Evolutionary conservation across 352 stramenopile species (phyloP).

Genomic region (Pilasporangium apinafurcum): DNA sequence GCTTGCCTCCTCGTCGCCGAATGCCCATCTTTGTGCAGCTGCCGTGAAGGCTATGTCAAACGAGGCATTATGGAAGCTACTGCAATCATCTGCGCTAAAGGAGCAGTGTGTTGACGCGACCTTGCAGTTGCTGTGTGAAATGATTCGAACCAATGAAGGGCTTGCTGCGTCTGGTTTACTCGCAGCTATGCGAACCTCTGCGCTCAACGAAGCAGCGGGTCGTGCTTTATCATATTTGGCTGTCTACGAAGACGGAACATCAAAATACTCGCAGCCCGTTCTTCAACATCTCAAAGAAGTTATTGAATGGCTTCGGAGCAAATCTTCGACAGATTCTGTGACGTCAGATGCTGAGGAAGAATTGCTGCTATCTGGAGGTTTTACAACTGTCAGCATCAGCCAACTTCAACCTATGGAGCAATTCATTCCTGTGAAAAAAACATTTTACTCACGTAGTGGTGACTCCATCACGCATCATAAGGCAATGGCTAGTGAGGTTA

Average conservation of each 20-base stretch:
- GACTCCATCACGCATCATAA: too few relatives aligned
- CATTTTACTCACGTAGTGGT: not conserved
- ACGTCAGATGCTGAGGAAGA: conserved; percentile 21
- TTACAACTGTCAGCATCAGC: conserved; percentile 17
- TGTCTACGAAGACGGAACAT: too few relatives aligned
- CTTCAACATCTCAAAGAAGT: conserved; percentile 16
- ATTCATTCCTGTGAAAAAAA: not conserved
- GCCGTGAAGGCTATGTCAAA: conserved; percentile 54
- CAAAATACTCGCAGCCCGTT: conserved; percentile 2
- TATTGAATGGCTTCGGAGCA: conserved; percentile 18
- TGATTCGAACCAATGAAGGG: conserved; percentile 30
- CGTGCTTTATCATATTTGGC: too few relatives aligned
- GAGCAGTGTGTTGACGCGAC: conserved; percentile 32
- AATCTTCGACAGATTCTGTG: conserved; percentile 5
- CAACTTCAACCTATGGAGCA: not conserved
- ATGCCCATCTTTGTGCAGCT: conserved; percentile 35
- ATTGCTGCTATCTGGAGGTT: conserved; percentile 31
- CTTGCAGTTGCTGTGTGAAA: conserved; percentile 18
- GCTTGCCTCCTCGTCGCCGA: conserved; percentile 34
- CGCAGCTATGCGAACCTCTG: conserved; percentile 6
- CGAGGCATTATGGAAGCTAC: conserved; percentile 48
- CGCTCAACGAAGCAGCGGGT: conserved; percentile 5
- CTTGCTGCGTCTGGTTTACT: conserved; percentile 27
- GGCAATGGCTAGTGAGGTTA: too few relatives aligned
- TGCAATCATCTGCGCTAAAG: conserved; percentile 39